Percentiles rank a stretch among this genome's conserved stretches.
These are phyloP conservation scores for Pholiota adiposa DNA, from an alignment of 1,284 basidiomycete species.

Conservation along the genomic window DNA sequence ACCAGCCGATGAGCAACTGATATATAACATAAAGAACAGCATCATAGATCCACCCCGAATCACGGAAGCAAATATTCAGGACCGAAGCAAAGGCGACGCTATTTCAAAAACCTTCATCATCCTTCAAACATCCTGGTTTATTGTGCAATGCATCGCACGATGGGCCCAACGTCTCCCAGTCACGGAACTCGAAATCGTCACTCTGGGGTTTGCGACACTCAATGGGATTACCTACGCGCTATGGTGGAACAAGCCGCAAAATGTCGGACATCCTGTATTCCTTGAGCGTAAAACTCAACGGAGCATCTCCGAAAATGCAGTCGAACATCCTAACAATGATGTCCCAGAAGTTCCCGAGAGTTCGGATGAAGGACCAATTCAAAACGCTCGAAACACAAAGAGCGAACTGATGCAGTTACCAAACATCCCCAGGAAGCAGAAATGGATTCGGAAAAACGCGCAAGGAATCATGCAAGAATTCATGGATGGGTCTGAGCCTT, in stretches of 20 bases:
- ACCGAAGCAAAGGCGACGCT: constrained; percentile 29
- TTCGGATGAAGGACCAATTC: too few relatives aligned
- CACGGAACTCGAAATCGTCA: constrained; percentile 26
- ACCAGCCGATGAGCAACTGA: too few relatives aligned
- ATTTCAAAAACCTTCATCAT: constrained; percentile 30
- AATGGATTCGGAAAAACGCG: too few relatives aligned
- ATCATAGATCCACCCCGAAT: constrained; percentile 14
- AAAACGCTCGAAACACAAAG: too few relatives aligned
- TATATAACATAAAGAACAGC: background rate
- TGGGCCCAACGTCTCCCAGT: constrained; percentile 22
- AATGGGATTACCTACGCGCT: constrained; percentile 20
- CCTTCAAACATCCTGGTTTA: constrained; percentile 33
- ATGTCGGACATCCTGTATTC: constrained; percentile 13
- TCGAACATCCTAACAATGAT: too few relatives aligned
- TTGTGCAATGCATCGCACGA: constrained; percentile 29
- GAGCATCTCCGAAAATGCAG: too few relatives aligned
- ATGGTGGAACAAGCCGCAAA: constrained; percentile 35
- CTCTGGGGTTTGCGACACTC: constrained; percentile 21
- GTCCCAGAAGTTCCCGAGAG: too few relatives aligned
- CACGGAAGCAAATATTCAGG: constrained; percentile 27
- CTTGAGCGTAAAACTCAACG: background rate
- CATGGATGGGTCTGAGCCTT: too few relatives aligned
- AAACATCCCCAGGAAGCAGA: too few relatives aligned
- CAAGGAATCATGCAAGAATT: too few relatives aligned
- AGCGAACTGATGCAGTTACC: too few relatives aligned